phyloP scores from a whole-genome alignment of 2,329 filamentous ascomycete genomes.

The Fusarium tricinctum region DNA sequence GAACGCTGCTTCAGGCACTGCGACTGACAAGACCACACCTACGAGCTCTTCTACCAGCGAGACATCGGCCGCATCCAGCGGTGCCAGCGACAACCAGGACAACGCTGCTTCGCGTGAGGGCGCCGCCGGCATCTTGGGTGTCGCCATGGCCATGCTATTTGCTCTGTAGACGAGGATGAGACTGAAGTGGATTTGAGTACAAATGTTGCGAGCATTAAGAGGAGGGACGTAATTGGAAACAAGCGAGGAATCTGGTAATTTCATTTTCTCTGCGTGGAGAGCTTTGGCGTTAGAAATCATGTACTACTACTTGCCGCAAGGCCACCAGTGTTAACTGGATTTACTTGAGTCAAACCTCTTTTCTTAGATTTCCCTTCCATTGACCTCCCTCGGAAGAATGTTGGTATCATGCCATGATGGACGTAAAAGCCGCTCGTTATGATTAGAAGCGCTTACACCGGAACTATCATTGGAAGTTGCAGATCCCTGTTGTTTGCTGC shows the following conservation, averaged over 20 bases:
- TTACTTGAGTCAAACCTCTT: not conserved
- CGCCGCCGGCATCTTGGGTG: slow-evolving; percentile 47
- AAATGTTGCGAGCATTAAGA: not conserved
- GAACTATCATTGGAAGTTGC: not conserved
- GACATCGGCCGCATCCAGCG: slow-evolving; percentile 9
- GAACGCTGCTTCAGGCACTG: slow-evolving; percentile 21
- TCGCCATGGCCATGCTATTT: slow-evolving; percentile 49
- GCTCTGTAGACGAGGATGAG: slow-evolving; percentile 45
- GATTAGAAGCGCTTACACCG: not conserved
- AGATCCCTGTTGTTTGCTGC: not conserved
- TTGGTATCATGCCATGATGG: not conserved
- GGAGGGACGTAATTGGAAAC: slow-evolving; percentile 17
- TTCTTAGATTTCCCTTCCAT: no score
- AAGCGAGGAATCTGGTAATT: not conserved
- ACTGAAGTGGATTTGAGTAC: not conserved
- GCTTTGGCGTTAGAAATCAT: slow-evolving; percentile 31
- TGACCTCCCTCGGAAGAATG: not conserved
- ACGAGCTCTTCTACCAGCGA: slow-evolving; percentile 23
- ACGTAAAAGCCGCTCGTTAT: not conserved
- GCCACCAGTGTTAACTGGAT: slow-evolving; percentile 5
- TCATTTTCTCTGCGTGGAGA: slow-evolving; percentile 24
- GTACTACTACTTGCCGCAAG: slow-evolving; percentile 30
- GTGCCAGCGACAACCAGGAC: not conserved
- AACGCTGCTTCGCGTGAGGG: slow-evolving; percentile 33
- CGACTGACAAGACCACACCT: slow-evolving; percentile 16